These are phyloP conservation scores for Penicillium odoratum DNA, from an alignment of 495 filamentous ascomycete genomes.

Conservation along the genomic window DNA sequence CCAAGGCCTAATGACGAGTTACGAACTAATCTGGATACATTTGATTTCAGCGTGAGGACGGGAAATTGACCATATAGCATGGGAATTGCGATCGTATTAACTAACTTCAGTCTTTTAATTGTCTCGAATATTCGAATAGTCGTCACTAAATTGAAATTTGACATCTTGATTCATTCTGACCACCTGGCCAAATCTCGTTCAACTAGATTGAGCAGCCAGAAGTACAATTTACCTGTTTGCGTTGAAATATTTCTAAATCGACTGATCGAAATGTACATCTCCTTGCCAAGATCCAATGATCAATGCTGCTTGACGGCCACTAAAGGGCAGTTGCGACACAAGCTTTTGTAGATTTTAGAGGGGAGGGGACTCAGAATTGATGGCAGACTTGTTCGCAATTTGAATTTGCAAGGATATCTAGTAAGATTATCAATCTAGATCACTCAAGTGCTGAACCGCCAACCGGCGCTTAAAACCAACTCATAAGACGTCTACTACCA, in stretches of 20 bases:
- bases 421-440: neutral
- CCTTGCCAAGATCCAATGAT: no score
- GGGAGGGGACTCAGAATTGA: no score
- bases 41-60: neutral
- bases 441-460: neutral
- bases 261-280: no score
- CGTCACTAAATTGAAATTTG: neutral
- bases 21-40: conserved; percentile 1
- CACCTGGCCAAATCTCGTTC: no score
- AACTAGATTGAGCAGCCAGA: no score
- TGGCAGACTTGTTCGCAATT: no score
- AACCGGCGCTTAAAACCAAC: neutral
- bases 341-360: no score
- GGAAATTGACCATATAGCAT: conserved; percentile 11
- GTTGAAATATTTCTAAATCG: no score
- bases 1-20: conserved; percentile 15
- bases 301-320: no score
- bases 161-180: neutral
- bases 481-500: neutral
- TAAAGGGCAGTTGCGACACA: no score
- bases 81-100: neutral
- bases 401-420: no score
- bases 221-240: no score
- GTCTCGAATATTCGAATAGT: neutral
- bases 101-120: neutral